Conservation (phyloP, 208 protist genomes). For the Wallacemonas sp. region DNA sequence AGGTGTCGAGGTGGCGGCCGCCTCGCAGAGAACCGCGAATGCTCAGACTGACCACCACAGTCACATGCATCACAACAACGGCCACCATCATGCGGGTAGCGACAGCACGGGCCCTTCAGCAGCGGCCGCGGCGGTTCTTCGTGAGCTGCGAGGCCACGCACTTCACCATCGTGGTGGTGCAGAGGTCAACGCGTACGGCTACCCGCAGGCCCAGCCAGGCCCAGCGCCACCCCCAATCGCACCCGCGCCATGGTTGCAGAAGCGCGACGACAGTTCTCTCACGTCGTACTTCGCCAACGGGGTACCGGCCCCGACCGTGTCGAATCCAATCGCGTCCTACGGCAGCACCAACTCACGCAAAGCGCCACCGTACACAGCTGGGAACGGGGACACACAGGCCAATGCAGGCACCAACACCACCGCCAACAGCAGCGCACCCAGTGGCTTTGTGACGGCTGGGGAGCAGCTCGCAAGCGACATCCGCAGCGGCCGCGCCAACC, state of each 20-base stretch:
- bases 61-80: no score
- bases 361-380: slow-evolving; percentile 22
- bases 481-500: slow-evolving; percentile 32
- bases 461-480: slow-evolving; percentile 61
- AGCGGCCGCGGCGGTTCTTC: slow-evolving; percentile 2
- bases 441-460: slow-evolving; percentile 63
- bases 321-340: not conserved
- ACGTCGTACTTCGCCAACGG: no score
- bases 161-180: not conserved
- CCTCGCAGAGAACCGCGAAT: no score
- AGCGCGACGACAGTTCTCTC: no score
- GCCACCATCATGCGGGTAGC: not conserved
- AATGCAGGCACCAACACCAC: slow-evolving; percentile 1
- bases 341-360: slow-evolving; percentile 3
- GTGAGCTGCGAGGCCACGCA: not conserved
- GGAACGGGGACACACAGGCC: not conserved
- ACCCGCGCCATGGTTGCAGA: no score
- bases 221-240: not conserved
- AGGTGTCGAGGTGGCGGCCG: not conserved
- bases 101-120: not conserved
- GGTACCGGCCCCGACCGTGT: no score
- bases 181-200: not conserved
- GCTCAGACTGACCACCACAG: no score
- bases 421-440: slow-evolving; percentile 7
- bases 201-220: not conserved